Evolutionary conservation across 1,284 basidiomycete genomes (phyloP).

Genomic region (Cutaneotrichosporon cavernicola): DNA sequence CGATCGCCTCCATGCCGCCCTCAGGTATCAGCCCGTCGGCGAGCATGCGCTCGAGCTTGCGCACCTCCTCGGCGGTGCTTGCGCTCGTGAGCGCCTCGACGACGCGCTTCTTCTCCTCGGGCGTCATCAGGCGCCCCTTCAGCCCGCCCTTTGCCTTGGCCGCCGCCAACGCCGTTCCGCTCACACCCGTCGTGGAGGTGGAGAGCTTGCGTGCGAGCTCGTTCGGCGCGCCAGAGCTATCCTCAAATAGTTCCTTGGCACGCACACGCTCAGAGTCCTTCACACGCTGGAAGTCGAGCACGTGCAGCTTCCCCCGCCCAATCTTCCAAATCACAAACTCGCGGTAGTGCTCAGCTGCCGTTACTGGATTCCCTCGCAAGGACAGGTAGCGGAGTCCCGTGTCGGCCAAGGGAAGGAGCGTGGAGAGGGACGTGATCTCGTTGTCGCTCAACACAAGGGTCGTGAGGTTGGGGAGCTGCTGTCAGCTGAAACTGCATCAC

Average conservation of each 20-base stretch:
- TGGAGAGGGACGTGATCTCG: conserved; percentile 72
- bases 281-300: conserved; percentile 94
- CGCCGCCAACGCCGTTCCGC: conserved; percentile 60
- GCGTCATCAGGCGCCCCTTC: conserved; percentile 76
- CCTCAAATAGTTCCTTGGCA: conserved; percentile 70
- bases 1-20: conserved; percentile 28
- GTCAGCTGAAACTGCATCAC: background rate
- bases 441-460: conserved; percentile 53
- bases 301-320: conserved; percentile 64
- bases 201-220: conserved; percentile 75
- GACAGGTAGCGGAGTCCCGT: conserved; percentile 76
- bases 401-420: conserved; percentile 75
- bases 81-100: conserved; percentile 87
- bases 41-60: conserved; percentile 79
- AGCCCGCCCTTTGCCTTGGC: conserved; percentile 34
- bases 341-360: conserved; percentile 92
- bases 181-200: conserved; percentile 66
- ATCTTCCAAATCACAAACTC: conserved; percentile 70
- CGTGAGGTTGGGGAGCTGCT: conserved; percentile 52
- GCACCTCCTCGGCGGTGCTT: conserved; percentile 85
- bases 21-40: conserved; percentile 78
- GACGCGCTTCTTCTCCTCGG: conserved; percentile 86
- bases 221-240: conserved; percentile 72
- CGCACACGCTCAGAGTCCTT: conserved; percentile 82
- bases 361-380: conserved; percentile 85